Conservation (phyloP, 1,139 yeast species). For the Lipomyces yarrowii region DNA sequence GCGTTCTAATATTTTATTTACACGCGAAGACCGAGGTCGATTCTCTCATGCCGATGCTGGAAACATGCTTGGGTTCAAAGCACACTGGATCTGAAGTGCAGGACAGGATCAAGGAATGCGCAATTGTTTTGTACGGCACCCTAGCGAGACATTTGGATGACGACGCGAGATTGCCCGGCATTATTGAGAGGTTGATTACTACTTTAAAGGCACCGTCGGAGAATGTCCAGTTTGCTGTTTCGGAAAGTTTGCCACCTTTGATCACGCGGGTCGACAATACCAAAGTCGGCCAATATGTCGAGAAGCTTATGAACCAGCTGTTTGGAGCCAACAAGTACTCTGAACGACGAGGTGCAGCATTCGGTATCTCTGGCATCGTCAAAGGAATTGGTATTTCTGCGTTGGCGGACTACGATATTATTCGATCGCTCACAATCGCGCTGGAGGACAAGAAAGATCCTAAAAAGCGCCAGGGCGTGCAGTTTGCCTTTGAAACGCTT, state of each 20-base stretch:
- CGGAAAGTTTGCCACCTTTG: conserved; percentile 82
- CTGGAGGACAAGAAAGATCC: conserved; percentile 83
- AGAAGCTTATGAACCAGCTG: conserved; percentile 59
- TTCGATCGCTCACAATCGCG: conserved; percentile 77
- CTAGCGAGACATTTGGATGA: conserved; percentile 76
- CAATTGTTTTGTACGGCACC: conserved; percentile 84
- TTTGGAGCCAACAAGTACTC: conserved; percentile 56
- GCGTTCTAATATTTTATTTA: conserved; percentile 63
- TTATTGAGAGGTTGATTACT: conserved; percentile 67
- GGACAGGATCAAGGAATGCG: conserved; percentile 73
- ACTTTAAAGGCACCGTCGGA: conserved; percentile 88
- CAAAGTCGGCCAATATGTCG: conserved; percentile 57
- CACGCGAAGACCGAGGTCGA: conserved; percentile 72
- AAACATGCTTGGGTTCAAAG: conserved; percentile 50
- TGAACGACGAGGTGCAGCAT: conserved; percentile 88
- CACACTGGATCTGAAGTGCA: conserved; percentile 50
- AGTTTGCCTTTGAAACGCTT: conserved; percentile 81
- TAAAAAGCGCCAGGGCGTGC: conserved; percentile 81
- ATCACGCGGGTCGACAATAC: conserved; percentile 53
- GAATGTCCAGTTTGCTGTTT: conserved; percentile 82
- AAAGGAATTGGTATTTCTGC: conserved; percentile 87
- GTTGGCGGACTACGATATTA: conserved; percentile 71
- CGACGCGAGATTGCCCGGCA: conserved; percentile 64
- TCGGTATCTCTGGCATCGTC: conserved; percentile 90
- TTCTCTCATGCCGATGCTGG: conserved; percentile 74